A percentile compares a stretch with the other conserved stretches of the same genome.
phyloP scores from a whole-genome alignment of 208 protist genomes.

The Tritrichomonas musculus region DNA sequence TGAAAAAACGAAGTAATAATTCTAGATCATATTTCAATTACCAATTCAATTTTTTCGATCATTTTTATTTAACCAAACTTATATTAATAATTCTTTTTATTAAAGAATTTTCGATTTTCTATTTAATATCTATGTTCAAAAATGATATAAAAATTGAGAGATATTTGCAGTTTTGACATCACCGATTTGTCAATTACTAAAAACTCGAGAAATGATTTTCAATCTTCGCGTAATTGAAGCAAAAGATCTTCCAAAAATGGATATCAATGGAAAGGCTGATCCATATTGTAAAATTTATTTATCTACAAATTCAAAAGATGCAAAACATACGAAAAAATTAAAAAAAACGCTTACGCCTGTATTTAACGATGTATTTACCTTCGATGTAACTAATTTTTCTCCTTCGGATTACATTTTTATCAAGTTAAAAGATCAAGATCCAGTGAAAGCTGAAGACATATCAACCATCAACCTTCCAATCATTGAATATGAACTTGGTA shows the following conservation, averaged over 20 bases:
- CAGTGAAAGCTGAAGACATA: background rate
- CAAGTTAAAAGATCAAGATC: background rate
- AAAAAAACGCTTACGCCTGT: background rate
- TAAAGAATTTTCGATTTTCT: too few species aligned
- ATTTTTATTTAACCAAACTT: too few species aligned
- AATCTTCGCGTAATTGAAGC: background rate
- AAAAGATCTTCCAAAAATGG: background rate
- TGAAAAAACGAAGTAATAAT: too few species aligned
- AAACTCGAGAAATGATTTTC: too few species aligned
- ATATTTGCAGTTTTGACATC: too few species aligned
- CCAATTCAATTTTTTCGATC: too few species aligned
- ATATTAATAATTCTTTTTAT: too few species aligned
- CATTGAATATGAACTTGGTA: background rate
- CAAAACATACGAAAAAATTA: background rate
- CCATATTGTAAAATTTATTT: background rate
- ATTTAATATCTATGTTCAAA: too few species aligned
- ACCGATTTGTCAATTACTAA: too few species aligned
- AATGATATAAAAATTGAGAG: too few species aligned
- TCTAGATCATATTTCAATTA: too few species aligned
- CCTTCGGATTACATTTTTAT: background rate
- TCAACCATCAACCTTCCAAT: background rate
- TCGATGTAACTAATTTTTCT: background rate
- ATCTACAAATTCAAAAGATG: background rate
- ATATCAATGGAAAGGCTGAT: background rate
- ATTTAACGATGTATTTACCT: background rate